Percentiles rank a stretch among this genome's conserved stretches.
Evolutionary conservation across 805 yeast genomes (phyloP).

Genomic region (Ogataea polymorpha): DNA sequence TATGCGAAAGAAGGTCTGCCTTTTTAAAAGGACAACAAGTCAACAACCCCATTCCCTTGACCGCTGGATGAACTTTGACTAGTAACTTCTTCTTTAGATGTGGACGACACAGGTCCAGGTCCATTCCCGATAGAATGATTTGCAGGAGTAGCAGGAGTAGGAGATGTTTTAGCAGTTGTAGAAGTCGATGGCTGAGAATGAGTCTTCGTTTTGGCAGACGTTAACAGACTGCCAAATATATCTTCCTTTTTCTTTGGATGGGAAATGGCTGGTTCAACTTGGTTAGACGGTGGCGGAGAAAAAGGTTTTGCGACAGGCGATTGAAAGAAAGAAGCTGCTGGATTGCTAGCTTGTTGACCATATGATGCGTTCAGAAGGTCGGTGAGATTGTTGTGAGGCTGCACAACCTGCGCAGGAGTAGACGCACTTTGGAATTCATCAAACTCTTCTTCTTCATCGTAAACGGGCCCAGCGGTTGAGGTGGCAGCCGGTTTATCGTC

Average conservation of each 20-base stretch:
- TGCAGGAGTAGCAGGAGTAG: background rate
- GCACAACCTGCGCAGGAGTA: slow-evolving; percentile 33
- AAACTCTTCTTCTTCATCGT: slow-evolving; percentile 61
- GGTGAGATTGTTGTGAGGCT: slow-evolving; percentile 30
- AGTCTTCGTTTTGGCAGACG: slow-evolving; percentile 56
- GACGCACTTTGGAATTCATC: slow-evolving; percentile 76
- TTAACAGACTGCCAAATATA: slow-evolving; percentile 69
- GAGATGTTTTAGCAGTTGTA: slow-evolving; percentile 12
- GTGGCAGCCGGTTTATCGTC: slow-evolving; percentile 31
- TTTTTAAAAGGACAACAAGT: slow-evolving; percentile 44
- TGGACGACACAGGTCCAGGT: slow-evolving; percentile 13
- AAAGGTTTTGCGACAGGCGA: background rate
- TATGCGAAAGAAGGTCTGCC: background rate
- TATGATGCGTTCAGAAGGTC: slow-evolving; percentile 32
- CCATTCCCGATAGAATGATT: slow-evolving; percentile 9
- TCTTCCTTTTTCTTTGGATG: slow-evolving; percentile 47
- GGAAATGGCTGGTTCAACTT: slow-evolving; percentile 32
- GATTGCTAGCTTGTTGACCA: slow-evolving; percentile 19
- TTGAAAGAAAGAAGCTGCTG: slow-evolving; percentile 9
- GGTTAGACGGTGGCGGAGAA: no score
- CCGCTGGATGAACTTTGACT: background rate
- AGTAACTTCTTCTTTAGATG: slow-evolving; percentile 6
- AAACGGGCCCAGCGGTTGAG: slow-evolving; percentile 12
- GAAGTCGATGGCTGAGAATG: slow-evolving; percentile 13
- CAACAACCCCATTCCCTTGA: slow-evolving; percentile 39